Evolutionary conservation across 805 yeast genomes (phyloP).

Genomic region (Komagataella pastoris): DNA sequence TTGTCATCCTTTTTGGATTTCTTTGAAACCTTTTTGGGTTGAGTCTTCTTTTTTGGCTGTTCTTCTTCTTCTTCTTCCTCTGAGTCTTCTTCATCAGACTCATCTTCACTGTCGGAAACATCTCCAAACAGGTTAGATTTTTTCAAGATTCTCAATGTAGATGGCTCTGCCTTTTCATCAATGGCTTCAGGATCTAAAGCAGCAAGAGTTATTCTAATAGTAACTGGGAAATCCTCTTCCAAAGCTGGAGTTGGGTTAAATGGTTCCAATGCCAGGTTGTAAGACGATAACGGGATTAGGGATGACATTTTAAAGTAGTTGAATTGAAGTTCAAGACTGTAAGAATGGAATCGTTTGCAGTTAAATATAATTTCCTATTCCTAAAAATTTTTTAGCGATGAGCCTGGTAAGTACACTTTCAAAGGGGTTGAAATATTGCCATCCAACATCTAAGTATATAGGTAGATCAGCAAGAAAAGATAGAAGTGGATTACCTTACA

Average conservation of each 20-base stretch:
- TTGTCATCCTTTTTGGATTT: conserved; percentile 12
- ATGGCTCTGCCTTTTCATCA: conserved; percentile 72
- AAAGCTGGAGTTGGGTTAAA: conserved; percentile 81
- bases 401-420: not conserved
- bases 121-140: conserved; percentile 29
- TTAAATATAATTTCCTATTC: not conserved
- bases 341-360: not conserved
- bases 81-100: conserved; percentile 17
- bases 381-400: not conserved
- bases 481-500: not conserved
- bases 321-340: not conserved
- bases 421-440: not conserved
- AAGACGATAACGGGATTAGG: conserved; percentile 76
- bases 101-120: conserved; percentile 31
- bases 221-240: conserved; percentile 75
- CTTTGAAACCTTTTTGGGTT: conserved; percentile 8
- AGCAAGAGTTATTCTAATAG: conserved; percentile 87
- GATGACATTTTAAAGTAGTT: conserved; percentile 33
- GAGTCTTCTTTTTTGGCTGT: conserved; percentile 16
- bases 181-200: conserved; percentile 86
- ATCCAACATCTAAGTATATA: not conserved
- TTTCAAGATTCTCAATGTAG: conserved; percentile 83
- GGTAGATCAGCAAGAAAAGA: not conserved
- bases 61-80: conserved; percentile 19
- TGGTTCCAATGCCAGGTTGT: conserved; percentile 75